phyloP scores from a whole-genome alignment of 371 early-diverging fungal genomes.

The Mortierella sp. region DNA sequence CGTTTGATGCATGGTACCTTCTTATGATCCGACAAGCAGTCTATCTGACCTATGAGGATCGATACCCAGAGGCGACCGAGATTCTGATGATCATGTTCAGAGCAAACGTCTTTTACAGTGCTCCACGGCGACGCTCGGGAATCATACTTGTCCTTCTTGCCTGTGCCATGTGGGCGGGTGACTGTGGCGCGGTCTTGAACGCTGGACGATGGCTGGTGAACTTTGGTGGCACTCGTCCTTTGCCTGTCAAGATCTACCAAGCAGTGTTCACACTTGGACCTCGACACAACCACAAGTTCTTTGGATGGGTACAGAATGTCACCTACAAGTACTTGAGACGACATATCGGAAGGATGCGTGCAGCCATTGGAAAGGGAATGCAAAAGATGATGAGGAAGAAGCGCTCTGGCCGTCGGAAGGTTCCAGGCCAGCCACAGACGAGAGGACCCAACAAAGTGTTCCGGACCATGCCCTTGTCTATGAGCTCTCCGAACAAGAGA shows the following conservation, averaged over 20 bases:
- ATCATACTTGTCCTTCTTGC: constrained; percentile 66
- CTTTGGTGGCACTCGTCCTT: constrained; percentile 40
- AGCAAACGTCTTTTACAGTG: constrained; percentile 77
- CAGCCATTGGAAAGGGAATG: constrained; percentile 14
- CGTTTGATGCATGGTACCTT: constrained; percentile 72
- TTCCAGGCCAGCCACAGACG: no score
- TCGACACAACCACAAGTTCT: constrained; percentile 20
- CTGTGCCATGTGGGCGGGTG: constrained; percentile 49
- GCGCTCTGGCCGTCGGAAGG: constrained; percentile 2
- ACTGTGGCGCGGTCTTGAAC: constrained; percentile 25
- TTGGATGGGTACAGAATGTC: constrained; percentile 30
- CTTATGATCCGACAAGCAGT: constrained; percentile 74
- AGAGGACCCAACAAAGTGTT: constrained; percentile 17
- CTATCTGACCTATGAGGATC: constrained; percentile 66
- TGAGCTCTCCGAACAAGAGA: constrained; percentile 16
- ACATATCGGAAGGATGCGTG: constrained; percentile 34
- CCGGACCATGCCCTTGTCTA: constrained; percentile 1
- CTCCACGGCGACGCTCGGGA: constrained; percentile 55
- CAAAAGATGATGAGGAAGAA: constrained; percentile 16
- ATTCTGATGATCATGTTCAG: constrained; percentile 65
- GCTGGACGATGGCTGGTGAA: constrained; percentile 34
- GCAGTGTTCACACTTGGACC: constrained; percentile 27
- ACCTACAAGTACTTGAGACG: constrained; percentile 41
- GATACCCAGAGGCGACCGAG: constrained; percentile 70
- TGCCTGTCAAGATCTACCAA: constrained; percentile 32